These are phyloP conservation scores for Syzygium oleosum DNA, from an alignment of 345 rosid species.

Conservation along the genomic window DNA sequence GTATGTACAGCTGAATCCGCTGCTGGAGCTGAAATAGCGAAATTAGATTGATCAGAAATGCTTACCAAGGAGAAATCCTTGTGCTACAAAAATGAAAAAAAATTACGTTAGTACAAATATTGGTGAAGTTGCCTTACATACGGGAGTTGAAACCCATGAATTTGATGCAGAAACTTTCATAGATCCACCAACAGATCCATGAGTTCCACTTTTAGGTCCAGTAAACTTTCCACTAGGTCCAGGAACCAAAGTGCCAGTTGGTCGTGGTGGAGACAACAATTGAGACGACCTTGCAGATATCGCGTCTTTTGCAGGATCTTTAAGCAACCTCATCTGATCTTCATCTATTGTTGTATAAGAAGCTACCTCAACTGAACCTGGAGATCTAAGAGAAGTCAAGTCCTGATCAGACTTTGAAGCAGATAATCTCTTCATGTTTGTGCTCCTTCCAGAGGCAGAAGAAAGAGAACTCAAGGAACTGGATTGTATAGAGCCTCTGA, in stretches of 20 bases:
- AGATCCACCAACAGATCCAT: conserved; percentile 33
- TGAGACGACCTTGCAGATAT: conserved; percentile 35
- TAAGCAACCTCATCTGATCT: conserved; percentile 36
- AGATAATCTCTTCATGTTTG: conserved; percentile 36
- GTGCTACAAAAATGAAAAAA: neutral
- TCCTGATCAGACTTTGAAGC: conserved; percentile 83
- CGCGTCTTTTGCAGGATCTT: conserved; percentile 25
- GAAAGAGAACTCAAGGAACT: conserved; percentile 42
- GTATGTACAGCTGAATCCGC: conserved; percentile 27
- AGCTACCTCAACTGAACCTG: conserved; percentile 36
- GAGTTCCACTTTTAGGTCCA: conserved; percentile 34
- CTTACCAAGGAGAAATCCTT: conserved; percentile 4
- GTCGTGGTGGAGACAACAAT: conserved; percentile 51
- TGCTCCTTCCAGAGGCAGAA: conserved; percentile 37
- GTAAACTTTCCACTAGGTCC: conserved; percentile 33
- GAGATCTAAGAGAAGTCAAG: conserved; percentile 60
- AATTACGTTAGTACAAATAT: neutral
- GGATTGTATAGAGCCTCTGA: conserved; percentile 42
- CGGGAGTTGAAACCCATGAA: conserved; percentile 48
- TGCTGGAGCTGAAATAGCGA: conserved; percentile 42
- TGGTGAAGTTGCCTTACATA: conserved; percentile 62
- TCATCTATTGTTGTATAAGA: conserved; percentile 31
- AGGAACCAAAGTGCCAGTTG: conserved; percentile 29
- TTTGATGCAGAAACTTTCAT: conserved; percentile 27
- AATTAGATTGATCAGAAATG: conserved; percentile 15